Evolutionary conservation across 164 flowering plant genomes (phyloP).

Genomic region (Vitis riparia): DNA sequence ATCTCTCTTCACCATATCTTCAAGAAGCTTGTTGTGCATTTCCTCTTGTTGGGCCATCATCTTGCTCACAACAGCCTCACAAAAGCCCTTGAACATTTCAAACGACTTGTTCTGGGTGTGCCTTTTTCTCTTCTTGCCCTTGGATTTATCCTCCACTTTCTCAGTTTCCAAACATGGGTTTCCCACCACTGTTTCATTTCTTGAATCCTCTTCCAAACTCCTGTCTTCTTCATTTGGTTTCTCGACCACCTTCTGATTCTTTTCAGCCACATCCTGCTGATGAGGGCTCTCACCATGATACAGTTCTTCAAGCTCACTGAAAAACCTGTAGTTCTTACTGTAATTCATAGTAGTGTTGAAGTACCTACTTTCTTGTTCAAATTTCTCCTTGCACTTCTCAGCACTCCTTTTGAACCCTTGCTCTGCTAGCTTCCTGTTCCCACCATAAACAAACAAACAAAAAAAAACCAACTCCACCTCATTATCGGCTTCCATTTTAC

Average conservation of each 20-base stretch:
- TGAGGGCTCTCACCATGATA: conserved; percentile 27
- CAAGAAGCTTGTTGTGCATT: conserved; percentile 63
- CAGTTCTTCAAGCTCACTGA: conserved; percentile 58
- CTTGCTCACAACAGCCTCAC: conserved; percentile 57
- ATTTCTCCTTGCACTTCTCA: conserved; percentile 72
- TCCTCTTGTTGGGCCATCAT: conserved; percentile 70
- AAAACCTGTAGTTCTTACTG: conserved; percentile 33
- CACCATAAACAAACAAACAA: conserved; percentile 18
- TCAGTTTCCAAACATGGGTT: conserved; percentile 21
- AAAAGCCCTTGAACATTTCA: conserved; percentile 57
- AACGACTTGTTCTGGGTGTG: conserved; percentile 27
- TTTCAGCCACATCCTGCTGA: conserved; percentile 9
- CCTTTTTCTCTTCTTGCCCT: conserved; percentile 37
- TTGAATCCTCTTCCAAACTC: conserved; percentile 24
- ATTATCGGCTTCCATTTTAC: background rate
- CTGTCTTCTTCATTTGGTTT: conserved; percentile 13
- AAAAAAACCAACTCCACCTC: conserved; percentile 6
- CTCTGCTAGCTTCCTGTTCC: conserved; percentile 59
- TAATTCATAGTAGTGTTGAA: conserved; percentile 29
- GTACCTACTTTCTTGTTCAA: conserved; percentile 63
- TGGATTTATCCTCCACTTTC: conserved; percentile 20
- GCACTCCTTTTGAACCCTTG: conserved; percentile 64
- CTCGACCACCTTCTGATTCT: conserved; percentile 6
- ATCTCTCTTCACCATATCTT: conserved; percentile 64
- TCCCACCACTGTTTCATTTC: conserved; percentile 23